phyloP scores from a whole-genome alignment of 129 eudicot genomes.

The Chrysanthemum lavandulifolium region DNA sequence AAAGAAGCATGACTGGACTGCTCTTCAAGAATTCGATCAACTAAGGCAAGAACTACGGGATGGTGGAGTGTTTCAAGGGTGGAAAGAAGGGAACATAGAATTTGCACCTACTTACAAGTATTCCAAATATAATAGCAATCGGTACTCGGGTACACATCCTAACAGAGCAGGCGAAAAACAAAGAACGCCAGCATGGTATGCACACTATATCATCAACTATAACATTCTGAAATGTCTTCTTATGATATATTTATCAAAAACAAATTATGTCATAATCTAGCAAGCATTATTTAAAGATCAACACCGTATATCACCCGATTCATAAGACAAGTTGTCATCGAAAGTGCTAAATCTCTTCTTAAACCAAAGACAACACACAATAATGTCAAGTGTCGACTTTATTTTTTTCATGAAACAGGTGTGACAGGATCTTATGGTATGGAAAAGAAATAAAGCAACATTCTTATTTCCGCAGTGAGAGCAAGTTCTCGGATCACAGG shows the following conservation, averaged over 20 bases:
- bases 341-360: too few relatives aligned
- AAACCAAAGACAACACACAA: too few relatives aligned
- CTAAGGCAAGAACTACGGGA: constrained; percentile 57
- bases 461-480: constrained; percentile 76
- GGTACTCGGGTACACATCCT: constrained; percentile 73
- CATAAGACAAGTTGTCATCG: too few relatives aligned
- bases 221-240: not conserved
- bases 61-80: constrained; percentile 89
- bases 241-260: not conserved
- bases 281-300: too few relatives aligned
- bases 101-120: constrained; percentile 96
- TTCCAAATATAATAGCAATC: constrained; percentile 56
- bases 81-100: constrained; percentile 85
- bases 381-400: too few relatives aligned
- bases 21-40: constrained; percentile 81
- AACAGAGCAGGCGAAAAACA: constrained; percentile 73
- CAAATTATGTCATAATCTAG: too few relatives aligned
- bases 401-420: constrained; percentile 48
- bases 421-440: constrained; percentile 93
- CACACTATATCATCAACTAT: not conserved
- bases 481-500: constrained; percentile 89
- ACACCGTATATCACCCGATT: too few relatives aligned
- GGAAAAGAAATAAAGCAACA: constrained; percentile 91
- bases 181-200: constrained; percentile 93
- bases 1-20: constrained; percentile 63